These are phyloP conservation scores for Ramaria rubella DNA, from an alignment of 768 basidiomycete genomes.

Conservation along the genomic window DNA sequence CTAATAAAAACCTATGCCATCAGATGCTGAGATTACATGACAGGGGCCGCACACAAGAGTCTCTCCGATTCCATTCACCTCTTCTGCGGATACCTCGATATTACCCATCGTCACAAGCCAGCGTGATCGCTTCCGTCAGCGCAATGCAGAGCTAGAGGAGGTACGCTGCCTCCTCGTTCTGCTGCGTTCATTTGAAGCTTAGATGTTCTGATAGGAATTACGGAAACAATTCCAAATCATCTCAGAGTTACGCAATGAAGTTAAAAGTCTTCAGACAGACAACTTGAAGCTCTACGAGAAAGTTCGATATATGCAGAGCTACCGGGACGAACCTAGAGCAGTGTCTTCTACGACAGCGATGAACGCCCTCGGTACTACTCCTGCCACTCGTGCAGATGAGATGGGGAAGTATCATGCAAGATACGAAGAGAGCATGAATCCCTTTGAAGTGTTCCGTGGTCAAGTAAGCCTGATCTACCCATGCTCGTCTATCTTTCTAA, in stretches of 20 bases:
- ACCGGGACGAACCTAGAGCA: slow-evolving; percentile 61
- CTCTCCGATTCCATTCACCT: slow-evolving; percentile 60
- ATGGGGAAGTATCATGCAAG: slow-evolving; percentile 84
- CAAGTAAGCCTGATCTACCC: slow-evolving; percentile 50
- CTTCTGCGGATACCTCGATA: slow-evolving; percentile 86
- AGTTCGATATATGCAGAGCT: slow-evolving; percentile 97
- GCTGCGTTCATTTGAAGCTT: neutral
- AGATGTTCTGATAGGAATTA: slow-evolving; percentile 55
- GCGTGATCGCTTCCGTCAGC: slow-evolving; percentile 93
- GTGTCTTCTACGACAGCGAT: slow-evolving; percentile 39
- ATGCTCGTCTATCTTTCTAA: neutral
- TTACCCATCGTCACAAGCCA: slow-evolving; percentile 98
- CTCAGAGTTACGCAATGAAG: slow-evolving; percentile 87
- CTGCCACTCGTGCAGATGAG: slow-evolving; percentile 44
- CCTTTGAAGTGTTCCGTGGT: slow-evolving; percentile 95
- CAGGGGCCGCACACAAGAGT: slow-evolving; percentile 26
- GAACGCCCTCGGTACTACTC: slow-evolving; percentile 20
- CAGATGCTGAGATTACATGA: neutral
- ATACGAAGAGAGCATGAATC: slow-evolving; percentile 97
- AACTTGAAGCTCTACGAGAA: slow-evolving; percentile 99
- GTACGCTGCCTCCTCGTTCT: slow-evolving; percentile 29
- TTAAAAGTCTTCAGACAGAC: slow-evolving; percentile 87
- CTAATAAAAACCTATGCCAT: neutral
- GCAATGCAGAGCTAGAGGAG: slow-evolving; percentile 96
- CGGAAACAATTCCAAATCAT: slow-evolving; percentile 93